Base-by-base conservation (phyloP, 352 stramenopile genomes). In the Pythium phragmitis region DNA sequence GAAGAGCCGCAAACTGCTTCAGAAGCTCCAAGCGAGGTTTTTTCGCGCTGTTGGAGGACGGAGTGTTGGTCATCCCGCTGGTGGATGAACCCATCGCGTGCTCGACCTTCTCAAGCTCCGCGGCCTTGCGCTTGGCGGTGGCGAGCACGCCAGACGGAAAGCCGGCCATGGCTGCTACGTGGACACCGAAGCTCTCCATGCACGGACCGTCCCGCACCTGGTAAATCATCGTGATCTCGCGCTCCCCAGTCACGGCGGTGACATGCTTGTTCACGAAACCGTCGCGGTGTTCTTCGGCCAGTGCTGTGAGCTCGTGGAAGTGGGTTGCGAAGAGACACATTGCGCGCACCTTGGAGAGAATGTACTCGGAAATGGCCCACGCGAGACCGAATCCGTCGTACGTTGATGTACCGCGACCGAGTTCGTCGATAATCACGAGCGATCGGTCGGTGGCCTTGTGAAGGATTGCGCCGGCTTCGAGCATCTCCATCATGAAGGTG, bases 401-500 rank as follows among this genome's bases (percentile, higher is more conserved):
- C 11, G 98, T 99, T 16, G 87, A 98, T 1, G 98, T 99, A 23
- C 98, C 98, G 41, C 98, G 83, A 14, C 98, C 98, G 6, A 99
- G 80, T 74, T 99, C 98, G 76, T 99, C 98, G 70, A 99, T 98
- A 61, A 99, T 98, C 57, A 99, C 97, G 37, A 99, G 80, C 52
- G 92, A 98, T 9, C 78, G 75, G 57, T 86, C 80, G 1, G 96
- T 98, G 1, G 96, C 96, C 63, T 94, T 96, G 73, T 96, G 85
- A 43, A 99, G 73, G 69, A 99, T 99, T 16, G 91, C 89, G 0
- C 91, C 94, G 9, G 97, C 94, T 72, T 99, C 98, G 11, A 99
- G 76, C 98, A 99, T 99, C 79, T 99, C 98, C 52, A 98, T 94
- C 97, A 99, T 99, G 73, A 99, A 99, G 16, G 98, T 99, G 11